phyloP scores from a whole-genome alignment of 2,329 filamentous ascomycete species.

The Cryphonectria japonica region DNA sequence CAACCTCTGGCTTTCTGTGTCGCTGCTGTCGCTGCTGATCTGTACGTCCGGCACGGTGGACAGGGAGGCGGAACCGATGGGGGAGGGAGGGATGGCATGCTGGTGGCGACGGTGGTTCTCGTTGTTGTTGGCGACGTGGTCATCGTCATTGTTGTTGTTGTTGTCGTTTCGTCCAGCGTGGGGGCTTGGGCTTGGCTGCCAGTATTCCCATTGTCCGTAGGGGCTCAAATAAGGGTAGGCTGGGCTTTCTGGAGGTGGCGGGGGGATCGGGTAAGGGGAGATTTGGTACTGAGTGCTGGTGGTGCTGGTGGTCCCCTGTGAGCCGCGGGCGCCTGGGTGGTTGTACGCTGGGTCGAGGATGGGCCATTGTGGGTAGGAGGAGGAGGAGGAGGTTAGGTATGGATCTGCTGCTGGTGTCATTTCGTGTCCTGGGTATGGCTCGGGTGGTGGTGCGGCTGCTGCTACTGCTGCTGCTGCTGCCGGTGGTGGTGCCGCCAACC shows the following conservation, averaged over 20 bases:
- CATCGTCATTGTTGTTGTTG: too few species aligned
- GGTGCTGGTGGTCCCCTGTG: not conserved
- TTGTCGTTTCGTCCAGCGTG: not conserved
- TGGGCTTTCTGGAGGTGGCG: conserved; percentile 3
- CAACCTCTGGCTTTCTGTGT: conserved; percentile 10
- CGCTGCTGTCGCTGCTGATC: conserved; percentile 7
- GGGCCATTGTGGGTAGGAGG: not conserved
- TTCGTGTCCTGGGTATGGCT: not conserved
- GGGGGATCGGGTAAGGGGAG: not conserved
- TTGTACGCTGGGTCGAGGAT: too few species aligned
- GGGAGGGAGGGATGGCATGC: not conserved
- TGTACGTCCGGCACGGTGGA: conserved; percentile 7
- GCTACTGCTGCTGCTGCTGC: not conserved
- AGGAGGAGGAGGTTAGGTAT: not conserved
- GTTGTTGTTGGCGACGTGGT: too few species aligned
- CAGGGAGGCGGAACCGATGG: not conserved
- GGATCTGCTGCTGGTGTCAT: not conserved
- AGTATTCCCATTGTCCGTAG: conserved; percentile 12
- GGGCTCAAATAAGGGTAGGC: conserved; percentile 11
- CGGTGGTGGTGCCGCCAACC: not conserved
- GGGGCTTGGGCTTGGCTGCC: conserved; percentile 2
- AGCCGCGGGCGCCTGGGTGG: not conserved
- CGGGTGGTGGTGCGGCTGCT: conserved; percentile 1
- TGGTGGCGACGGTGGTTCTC: too few species aligned
- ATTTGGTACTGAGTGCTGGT: not conserved